phyloP scores from a whole-genome alignment of 2,329 filamentous ascomycete genomes.

The Blumeria graminis region DNA sequence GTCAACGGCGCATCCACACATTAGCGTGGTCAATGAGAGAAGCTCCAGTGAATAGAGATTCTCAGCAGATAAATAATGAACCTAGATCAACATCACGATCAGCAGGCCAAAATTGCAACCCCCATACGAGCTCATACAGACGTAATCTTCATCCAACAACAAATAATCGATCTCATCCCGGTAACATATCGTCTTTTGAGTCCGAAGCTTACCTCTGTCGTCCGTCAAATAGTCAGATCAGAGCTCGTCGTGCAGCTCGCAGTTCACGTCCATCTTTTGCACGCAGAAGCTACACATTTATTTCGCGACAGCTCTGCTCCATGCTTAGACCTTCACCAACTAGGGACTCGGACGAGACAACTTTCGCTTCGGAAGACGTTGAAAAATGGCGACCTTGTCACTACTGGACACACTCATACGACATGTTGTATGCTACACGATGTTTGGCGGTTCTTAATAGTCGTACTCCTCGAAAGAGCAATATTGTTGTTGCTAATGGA shows the following conservation, averaged over 20 bases:
- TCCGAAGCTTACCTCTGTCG: no score
- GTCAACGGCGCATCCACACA: slow-evolving; percentile 10
- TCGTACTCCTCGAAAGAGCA: slow-evolving; percentile 30
- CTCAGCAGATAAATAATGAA: background rate
- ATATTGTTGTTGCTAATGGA: slow-evolving; percentile 30
- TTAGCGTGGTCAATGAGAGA: background rate
- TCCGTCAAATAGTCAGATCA: no score
- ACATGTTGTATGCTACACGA: slow-evolving; percentile 33
- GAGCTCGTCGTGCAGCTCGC: no score
- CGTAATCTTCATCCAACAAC: no score
- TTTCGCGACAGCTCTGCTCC: background rate
- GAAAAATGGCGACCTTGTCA: slow-evolving; percentile 31
- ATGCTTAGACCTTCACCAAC: background rate
- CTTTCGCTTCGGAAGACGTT: slow-evolving; percentile 5
- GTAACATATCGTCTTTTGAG: no score
- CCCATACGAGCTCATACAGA: no score
- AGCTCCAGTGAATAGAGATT: background rate
- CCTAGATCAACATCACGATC: background rate
- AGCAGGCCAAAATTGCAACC: background rate
- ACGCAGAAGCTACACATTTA: background rate
- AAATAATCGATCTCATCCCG: no score
- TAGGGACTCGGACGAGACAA: slow-evolving; percentile 2
- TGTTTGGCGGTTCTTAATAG: slow-evolving; percentile 34
- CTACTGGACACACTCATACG: slow-evolving; percentile 29
- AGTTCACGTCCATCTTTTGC: no score